Base-by-base conservation (phyloP, 2,329 filamentous ascomycete species). In the Teratosphaeria epicoccoides region DNA sequence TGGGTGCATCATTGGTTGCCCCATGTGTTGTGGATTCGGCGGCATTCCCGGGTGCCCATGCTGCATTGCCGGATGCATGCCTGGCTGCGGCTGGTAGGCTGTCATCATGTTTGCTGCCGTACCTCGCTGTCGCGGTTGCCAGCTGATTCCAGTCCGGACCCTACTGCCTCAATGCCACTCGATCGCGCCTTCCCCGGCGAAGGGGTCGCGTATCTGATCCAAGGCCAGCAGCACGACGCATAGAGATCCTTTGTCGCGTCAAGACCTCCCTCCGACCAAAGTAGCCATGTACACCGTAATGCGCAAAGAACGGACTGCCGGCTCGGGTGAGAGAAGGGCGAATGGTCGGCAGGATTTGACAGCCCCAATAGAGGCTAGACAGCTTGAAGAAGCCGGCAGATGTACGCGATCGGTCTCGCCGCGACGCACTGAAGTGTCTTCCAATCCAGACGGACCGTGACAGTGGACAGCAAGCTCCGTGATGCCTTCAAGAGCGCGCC, bases 1-100 rank as follows among this genome's bases (percentile, higher is more conserved):
- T 73, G 87, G 85, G 46, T 67, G 64, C 68, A 87, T 84, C 67
- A 85, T 85, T 59, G 79, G 81, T 57, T 84, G 83, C 49, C 75
- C 77, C 68, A 85, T 84, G 59, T 81, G 82, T 65, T 86, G 83
- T 24, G 50, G 50, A 61, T 84, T 85, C 49, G 85, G 84, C 37
- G 78, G 75, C 57, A 74, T 76, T 73, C 82, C 81, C 55, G 79
- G 79, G 60, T 83, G 80, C 49, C 76, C 79, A 57, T 80, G 80
- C 57, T 80, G 81, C 54, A 56, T 56, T 59, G 82, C 83, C 57
- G 84, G 83, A 67, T 82, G 84, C 81, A 88, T 85, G 66, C 76
- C 80, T 59, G 83, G 82, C 73, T 87, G 76, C 67, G 77, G 83
- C 69, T 83, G 82, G 64, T 82, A 86, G 64, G 79, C 75, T 56